Percentiles rank a stretch among this genome's conserved stretches.
These are phyloP conservation scores for Globisporangium parvum DNA, from an alignment of 352 stramenopile species.

Conservation along the genomic window DNA sequence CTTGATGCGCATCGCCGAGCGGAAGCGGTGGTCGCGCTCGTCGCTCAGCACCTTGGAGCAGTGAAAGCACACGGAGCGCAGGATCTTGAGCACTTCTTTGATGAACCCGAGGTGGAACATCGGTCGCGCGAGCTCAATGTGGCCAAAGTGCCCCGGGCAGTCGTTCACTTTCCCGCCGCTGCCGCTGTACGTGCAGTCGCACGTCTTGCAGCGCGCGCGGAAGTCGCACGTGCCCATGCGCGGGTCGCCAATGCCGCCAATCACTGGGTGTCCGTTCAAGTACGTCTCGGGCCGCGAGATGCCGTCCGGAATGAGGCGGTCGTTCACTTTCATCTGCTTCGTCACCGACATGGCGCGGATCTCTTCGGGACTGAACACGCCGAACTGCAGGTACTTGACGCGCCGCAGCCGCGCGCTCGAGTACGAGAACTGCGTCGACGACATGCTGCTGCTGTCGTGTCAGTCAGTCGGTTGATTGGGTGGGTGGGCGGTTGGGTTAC, in stretches of 20 bases:
- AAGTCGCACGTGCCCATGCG: conserved; percentile 95
- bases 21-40: conserved; percentile 80
- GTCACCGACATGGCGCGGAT: conserved; percentile 96
- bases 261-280: conserved; percentile 93
- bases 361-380: conserved; percentile 97
- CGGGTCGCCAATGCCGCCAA: conserved; percentile 97
- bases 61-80: conserved; percentile 96
- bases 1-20: conserved; percentile 80
- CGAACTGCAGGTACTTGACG: conserved; percentile 98
- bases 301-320: conserved; percentile 93
- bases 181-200: conserved; percentile 88
- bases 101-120: conserved; percentile 99
- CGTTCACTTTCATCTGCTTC: conserved; percentile 96
- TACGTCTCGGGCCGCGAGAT: conserved; percentile 90
- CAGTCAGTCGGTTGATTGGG: too few relatives aligned
- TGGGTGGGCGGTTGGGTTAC: too few relatives aligned
- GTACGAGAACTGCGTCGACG: conserved; percentile 93
- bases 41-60: conserved; percentile 95
- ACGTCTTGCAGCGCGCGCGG: conserved; percentile 87
- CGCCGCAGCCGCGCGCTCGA: conserved; percentile 91
- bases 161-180: conserved; percentile 93
- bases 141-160: conserved; percentile 98
- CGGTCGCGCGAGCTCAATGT: conserved; percentile 96
- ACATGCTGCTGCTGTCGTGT: conserved; percentile 26
- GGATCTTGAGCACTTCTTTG: conserved; percentile 92